phyloP scores from a whole-genome alignment of 2,329 filamentous ascomycete species.

The Scedosporium apiospermum region DNA sequence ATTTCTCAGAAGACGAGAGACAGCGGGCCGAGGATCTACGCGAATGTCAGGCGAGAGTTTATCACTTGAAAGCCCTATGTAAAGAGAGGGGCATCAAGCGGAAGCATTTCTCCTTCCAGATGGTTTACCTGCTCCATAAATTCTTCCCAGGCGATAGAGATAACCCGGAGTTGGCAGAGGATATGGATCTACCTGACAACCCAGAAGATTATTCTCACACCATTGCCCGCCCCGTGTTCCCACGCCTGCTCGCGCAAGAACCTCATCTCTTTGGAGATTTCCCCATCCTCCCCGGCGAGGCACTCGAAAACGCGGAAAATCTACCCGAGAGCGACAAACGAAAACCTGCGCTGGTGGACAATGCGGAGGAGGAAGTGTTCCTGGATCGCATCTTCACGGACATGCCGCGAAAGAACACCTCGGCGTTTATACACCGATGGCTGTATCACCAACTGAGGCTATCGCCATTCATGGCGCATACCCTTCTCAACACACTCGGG shows the following conservation, averaged over 20 bases:
- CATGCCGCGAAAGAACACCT: slow-evolving; percentile 25
- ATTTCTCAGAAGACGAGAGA: slow-evolving; percentile 28
- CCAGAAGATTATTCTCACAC: slow-evolving; percentile 12
- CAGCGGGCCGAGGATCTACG: slow-evolving; percentile 23
- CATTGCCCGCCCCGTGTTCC: slow-evolving; percentile 28
- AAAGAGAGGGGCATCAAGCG: slow-evolving; percentile 31
- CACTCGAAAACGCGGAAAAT: slow-evolving; percentile 26
- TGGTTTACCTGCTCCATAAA: slow-evolving; percentile 1
- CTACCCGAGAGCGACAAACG: slow-evolving; percentile 25
- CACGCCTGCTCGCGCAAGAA: slow-evolving; percentile 38
- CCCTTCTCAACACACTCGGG: slow-evolving; percentile 23
- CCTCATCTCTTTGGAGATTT: slow-evolving; percentile 29
- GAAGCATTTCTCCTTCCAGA: slow-evolving; percentile 19
- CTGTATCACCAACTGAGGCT: slow-evolving; percentile 39
- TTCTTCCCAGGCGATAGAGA: slow-evolving; percentile 22
- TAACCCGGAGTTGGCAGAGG: slow-evolving; percentile 26
- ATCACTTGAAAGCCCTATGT: slow-evolving; percentile 28
- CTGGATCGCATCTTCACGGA: slow-evolving; percentile 33
- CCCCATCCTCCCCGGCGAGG: slow-evolving; percentile 30
- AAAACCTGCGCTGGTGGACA: slow-evolving; percentile 24
- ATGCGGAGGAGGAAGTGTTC: slow-evolving; percentile 37
- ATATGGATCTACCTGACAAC: slow-evolving; percentile 29
- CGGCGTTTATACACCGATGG: slow-evolving; percentile 41
- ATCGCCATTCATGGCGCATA: slow-evolving; percentile 33
- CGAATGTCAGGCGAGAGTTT: slow-evolving; percentile 16